Base-by-base conservation (phyloP, 305 asterid genomes). In the Fraxinus sp. region DNA sequence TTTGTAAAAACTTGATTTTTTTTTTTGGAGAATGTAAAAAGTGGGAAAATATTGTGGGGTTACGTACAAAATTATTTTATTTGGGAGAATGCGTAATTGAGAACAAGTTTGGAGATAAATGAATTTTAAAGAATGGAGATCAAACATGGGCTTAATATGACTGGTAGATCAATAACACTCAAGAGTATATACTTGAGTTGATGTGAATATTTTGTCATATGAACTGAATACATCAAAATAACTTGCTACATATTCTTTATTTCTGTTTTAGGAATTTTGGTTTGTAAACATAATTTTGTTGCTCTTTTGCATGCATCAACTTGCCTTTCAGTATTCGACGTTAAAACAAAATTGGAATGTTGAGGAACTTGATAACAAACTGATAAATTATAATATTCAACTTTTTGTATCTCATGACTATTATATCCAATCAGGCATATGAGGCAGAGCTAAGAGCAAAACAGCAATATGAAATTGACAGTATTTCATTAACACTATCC, bases 391-490 rank as follows among this genome's bases (percentile, higher is more conserved):
- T 37, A 24, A 16, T 55, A 26, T 39, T 79, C 57, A 26, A 71
- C 35, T 13, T 77, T 28, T 70, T 28, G 75, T 78, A 8, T 64
- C 39, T 80, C 20, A 82, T 70, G 32, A 46, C 68, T 85, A 8
- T 83, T 64, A 46, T 24, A 22, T 62, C 18, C 75, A 68, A 83
- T 85, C 90, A 96, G 99, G 94, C 95, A 80, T 94, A 84, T 86
- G 99, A 94, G 89, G 98, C 91, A 36, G 95, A 92, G 80, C 94
- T 91, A 86, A 91, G 98, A 82, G 89, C 90, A 84, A 93, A 91
- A 80, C 97, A 92, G 75, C 92, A 93, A 84, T 75, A 75, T 79
- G 88, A 85, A 75, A 86, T 96, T 83, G 97, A 93, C 82, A 86
- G 77, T 80, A 85, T 92, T 83, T 75, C 89, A 80, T 79, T 96